These are phyloP conservation scores for Teratosphaeria zuluensis DNA, from an alignment of 2,329 filamentous ascomycete genomes.

Conservation along the genomic window DNA sequence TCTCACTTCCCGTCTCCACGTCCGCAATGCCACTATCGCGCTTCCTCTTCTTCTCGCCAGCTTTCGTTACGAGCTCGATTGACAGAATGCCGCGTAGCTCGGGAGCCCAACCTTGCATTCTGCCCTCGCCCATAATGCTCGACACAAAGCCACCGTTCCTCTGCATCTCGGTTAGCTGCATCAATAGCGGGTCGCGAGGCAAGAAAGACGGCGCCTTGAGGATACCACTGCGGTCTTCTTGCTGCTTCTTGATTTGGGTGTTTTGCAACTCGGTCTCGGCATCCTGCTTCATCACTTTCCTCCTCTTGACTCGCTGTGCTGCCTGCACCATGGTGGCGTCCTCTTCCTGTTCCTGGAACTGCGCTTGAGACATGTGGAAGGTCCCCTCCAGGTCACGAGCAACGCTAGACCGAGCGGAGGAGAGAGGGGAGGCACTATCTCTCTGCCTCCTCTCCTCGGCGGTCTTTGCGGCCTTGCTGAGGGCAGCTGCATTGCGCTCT, in stretches of 20 bases:
- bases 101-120: slow-evolving; percentile 69
- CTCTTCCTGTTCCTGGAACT: slow-evolving; percentile 32
- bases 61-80: slow-evolving; percentile 65
- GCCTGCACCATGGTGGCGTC: slow-evolving; percentile 50
- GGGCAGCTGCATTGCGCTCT: slow-evolving; percentile 30
- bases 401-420: slow-evolving; percentile 41
- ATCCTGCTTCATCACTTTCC: slow-evolving; percentile 76
- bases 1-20: slow-evolving; percentile 48
- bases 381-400: slow-evolving; percentile 58
- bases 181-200: slow-evolving; percentile 73
- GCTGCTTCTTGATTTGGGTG: slow-evolving; percentile 73
- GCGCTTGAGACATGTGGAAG: slow-evolving; percentile 28
- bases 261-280: slow-evolving; percentile 67
- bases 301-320: slow-evolving; percentile 55
- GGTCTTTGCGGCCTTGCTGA: slow-evolving; percentile 34
- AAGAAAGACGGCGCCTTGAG: slow-evolving; percentile 74
- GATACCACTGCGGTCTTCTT: slow-evolving; percentile 77
- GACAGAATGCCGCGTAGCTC: slow-evolving; percentile 91
- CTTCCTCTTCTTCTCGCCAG: slow-evolving; percentile 84
- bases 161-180: slow-evolving; percentile 86
- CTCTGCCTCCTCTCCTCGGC: slow-evolving; percentile 30
- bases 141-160: slow-evolving; percentile 83
- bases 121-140: slow-evolving; percentile 72
- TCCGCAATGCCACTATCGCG: slow-evolving; percentile 75
- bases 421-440: slow-evolving; percentile 41